Evolutionary conservation across 768 basidiomycete species (phyloP).

Genomic region (Phaeolepiota aurea): DNA sequence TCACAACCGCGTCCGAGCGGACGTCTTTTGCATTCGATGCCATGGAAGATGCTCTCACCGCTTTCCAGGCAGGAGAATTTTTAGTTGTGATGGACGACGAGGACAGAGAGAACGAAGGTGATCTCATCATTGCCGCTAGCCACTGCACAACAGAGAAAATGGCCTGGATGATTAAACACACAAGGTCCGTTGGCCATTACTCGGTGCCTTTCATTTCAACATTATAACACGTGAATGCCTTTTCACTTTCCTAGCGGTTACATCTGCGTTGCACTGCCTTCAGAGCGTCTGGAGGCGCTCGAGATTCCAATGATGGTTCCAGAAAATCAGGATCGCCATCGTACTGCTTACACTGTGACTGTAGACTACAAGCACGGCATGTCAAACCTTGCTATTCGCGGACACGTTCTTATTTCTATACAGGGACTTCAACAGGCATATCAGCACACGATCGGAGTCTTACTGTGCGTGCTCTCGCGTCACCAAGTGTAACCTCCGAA

Average conservation of each 20-base stretch:
- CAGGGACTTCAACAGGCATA: constrained; percentile 92
- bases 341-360: constrained; percentile 93
- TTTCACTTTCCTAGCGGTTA: constrained; percentile 59
- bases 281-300: constrained; percentile 66
- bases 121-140: constrained; percentile 82
- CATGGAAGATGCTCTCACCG: constrained; percentile 70
- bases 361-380: constrained; percentile 87
- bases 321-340: constrained; percentile 81
- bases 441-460: constrained; percentile 92
- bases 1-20: constrained; percentile 18
- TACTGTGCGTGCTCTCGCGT: constrained; percentile 78
- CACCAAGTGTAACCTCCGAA: constrained; percentile 37
- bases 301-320: constrained; percentile 93
- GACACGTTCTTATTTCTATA: constrained; percentile 5
- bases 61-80: constrained; percentile 78
- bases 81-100: constrained; percentile 98
- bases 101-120: constrained; percentile 93
- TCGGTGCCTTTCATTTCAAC: constrained; percentile 9
- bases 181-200: constrained; percentile 54
- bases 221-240: constrained; percentile 14
- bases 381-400: constrained; percentile 10
- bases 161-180: constrained; percentile 98
- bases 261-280: constrained; percentile 82
- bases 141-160: constrained; percentile 91
- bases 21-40: constrained; percentile 63